Conservation (phyloP, 2,329 filamentous ascomycete species). For the Microdochium paspali region DNA sequence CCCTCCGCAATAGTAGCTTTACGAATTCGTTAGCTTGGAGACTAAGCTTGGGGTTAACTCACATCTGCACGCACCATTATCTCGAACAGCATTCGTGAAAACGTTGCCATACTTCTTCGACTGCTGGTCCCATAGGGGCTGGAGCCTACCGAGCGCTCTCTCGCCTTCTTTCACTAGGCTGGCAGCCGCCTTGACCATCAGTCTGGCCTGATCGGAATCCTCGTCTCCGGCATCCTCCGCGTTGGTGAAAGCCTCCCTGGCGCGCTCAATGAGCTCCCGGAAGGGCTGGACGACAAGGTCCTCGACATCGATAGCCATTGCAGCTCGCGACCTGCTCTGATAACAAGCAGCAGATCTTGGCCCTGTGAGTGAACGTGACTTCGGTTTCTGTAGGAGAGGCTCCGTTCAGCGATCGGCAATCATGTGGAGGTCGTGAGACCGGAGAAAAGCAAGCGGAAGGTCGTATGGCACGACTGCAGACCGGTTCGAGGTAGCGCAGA, state of each 20-base stretch:
- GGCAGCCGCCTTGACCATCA: constrained; percentile 23
- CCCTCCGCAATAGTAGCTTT: constrained; percentile 12
- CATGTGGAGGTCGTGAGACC: no score
- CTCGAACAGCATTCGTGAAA: constrained; percentile 23
- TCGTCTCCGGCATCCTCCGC: constrained; percentile 15
- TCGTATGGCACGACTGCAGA: no score
- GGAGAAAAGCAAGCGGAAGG: no score
- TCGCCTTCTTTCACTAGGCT: constrained; percentile 26
- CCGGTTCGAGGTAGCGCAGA: no score
- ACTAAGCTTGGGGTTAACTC: constrained; percentile 1
- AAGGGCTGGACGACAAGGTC: constrained; percentile 25
- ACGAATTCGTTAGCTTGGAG: constrained; percentile 5
- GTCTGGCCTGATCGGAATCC: constrained; percentile 11
- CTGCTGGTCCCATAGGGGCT: constrained; percentile 26
- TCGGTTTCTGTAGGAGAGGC: background rate
- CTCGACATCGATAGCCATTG: constrained; percentile 16
- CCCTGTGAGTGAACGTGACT: background rate
- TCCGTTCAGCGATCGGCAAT: no score
- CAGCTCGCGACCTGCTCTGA: background rate
- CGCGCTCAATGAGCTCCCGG: constrained; percentile 26
- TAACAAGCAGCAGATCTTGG: background rate
- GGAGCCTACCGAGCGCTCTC: constrained; percentile 24
- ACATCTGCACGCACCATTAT: constrained; percentile 19
- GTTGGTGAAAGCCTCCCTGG: constrained; percentile 24
- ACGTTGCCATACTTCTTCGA: constrained; percentile 24